Evolutionary conservation across 1,284 basidiomycete genomes (phyloP).

Genomic region (Violaceomyces palustris): DNA sequence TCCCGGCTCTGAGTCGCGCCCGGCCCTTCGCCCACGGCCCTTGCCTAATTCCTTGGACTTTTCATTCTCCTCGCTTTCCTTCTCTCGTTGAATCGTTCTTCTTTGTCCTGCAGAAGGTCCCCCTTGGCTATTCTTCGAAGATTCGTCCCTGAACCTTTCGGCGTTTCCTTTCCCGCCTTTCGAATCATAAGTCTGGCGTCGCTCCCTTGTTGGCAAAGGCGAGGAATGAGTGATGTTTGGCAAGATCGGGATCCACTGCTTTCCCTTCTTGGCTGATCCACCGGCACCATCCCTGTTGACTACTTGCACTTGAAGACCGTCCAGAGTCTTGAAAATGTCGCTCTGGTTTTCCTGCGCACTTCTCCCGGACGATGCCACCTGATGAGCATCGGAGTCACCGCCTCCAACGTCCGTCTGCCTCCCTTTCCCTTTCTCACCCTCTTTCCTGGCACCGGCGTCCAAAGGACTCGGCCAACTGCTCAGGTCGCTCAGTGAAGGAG

Average conservation of each 20-base stretch:
- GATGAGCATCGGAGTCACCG: background rate
- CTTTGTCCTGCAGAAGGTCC: no score
- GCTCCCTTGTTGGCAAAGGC: no score
- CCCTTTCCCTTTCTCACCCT: slow-evolving; percentile 4
- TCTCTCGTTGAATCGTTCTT: no score
- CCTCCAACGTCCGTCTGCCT: background rate
- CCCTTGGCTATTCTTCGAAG: no score
- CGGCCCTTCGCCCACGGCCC: no score
- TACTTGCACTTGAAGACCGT: slow-evolving; percentile 18
- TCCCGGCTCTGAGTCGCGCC: no score
- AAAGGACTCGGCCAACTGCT: slow-evolving; percentile 27
- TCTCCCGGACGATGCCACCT: background rate
- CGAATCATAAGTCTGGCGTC: no score
- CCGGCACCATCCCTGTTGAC: slow-evolving; percentile 2
- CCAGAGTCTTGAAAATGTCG: slow-evolving; percentile 17
- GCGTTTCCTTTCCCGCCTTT: no score
- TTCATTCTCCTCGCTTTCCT: no score
- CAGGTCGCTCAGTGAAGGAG: slow-evolving; percentile 19
- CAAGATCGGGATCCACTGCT: slow-evolving; percentile 39
- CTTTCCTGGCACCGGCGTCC: slow-evolving; percentile 20
- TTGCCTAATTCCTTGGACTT: no score
- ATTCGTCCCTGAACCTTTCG: no score
- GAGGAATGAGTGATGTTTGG: slow-evolving; percentile 26
- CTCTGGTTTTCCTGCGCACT: background rate
- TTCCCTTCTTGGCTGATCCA: slow-evolving; percentile 16